Evolutionary conservation across 108 stramenopile genomes (phyloP), one percentile per base, ranked within the genome.

Genomic region (Pseudonitzschia pungens): DNA sequence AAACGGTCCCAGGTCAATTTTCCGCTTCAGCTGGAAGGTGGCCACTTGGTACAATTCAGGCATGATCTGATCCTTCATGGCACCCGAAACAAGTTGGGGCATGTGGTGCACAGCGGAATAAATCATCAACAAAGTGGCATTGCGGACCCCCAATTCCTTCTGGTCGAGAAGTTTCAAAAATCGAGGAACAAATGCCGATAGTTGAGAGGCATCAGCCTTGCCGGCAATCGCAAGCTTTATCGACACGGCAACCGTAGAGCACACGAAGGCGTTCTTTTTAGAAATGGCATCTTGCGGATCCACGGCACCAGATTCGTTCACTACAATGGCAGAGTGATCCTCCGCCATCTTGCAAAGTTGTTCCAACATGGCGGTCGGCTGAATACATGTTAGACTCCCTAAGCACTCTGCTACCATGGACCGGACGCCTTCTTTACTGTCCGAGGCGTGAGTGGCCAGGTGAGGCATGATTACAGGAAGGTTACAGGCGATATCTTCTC

Each of bases 1-100:
- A 89, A 99, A 99, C 18, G 98, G 98, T 16, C 98, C 98, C 48
- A 99, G 89, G 76, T 99, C 96, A 40, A 99, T 93, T 65, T 87
- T 86, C 29, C 97, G 83, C 67, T 96, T 84, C 73, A 96, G 62
- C 73, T 95, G 92, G 29, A 97, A 82, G 48, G 82, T 73, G 41
- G 95, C 82, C 29, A 95, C 82, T 53, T 88, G 78, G 67, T 90
- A 84, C 16, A 97, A 82, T 24, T 65, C 71, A 41, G 97, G 96
- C 45, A 91, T 68, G 65, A 97, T 88, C 31, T 70, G 70, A 8
- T 86, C 84, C 71, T 89, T 84, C 84, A 98, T 79, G 28, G 83
- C 54, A n/a, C 83, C 87, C 21, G 79, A 65, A 56, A 99, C 83
- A 64, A 96, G 73, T 48, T 90, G 80, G 22, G 94, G 92, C 73